phyloP scores from a whole-genome alignment of 2,329 filamentous ascomycete genomes.

The Exophiala xenobiotica region DNA sequence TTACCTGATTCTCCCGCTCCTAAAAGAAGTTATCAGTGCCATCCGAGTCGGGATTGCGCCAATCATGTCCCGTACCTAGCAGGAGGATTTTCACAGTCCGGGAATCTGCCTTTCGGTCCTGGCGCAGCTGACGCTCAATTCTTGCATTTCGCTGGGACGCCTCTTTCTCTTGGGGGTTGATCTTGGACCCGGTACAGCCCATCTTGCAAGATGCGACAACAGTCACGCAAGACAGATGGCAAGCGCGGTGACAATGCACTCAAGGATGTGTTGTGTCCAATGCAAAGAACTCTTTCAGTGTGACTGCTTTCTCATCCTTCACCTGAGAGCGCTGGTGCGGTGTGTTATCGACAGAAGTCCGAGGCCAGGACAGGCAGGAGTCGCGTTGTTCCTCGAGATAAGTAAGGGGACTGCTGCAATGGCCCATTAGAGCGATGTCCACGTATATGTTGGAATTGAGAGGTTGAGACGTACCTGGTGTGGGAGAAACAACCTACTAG shows the following conservation, averaged over 20 bases:
- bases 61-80: slow-evolving; percentile 64
- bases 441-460: no score
- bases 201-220: slow-evolving; percentile 33
- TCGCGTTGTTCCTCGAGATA: not conserved
- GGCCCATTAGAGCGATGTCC: not conserved
- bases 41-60: not conserved
- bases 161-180: slow-evolving; percentile 42
- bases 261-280: not conserved
- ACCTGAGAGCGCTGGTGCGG: no score
- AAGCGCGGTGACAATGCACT: no score
- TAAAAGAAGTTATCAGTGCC: slow-evolving; percentile 39
- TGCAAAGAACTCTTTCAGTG: no score
- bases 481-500: not conserved
- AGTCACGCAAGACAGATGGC: slow-evolving; percentile 1
- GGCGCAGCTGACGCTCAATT: slow-evolving; percentile 81
- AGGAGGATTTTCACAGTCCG: slow-evolving; percentile 92
- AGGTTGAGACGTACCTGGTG: not conserved
- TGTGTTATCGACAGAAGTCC: no score
- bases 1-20: slow-evolving; percentile 95
- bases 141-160: slow-evolving; percentile 54
- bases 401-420: not conserved
- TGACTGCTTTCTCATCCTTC: no score
- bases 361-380: not conserved
- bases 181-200: slow-evolving; percentile 47
- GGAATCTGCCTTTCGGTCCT: slow-evolving; percentile 81